phyloP scores from a whole-genome alignment of 2,329 filamentous ascomycete species.

The Ceratocystiopsis minuta region DNA sequence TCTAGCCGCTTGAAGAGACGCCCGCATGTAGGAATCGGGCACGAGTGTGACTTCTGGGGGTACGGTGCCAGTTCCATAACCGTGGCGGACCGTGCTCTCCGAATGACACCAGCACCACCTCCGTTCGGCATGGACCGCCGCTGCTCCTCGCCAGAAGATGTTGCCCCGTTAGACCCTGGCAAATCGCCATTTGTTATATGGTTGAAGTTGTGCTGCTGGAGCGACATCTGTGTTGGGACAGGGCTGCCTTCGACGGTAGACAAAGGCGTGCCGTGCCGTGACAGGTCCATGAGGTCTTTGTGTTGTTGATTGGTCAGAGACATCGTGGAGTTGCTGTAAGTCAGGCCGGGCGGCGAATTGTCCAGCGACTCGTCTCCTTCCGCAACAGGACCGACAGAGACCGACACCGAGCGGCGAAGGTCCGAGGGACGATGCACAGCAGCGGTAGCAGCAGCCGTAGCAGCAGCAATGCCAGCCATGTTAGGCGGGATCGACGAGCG shows the following conservation, averaged over 20 bases:
- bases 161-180: slow-evolving; percentile 2
- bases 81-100: slow-evolving; percentile 82
- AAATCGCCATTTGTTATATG: slow-evolving; percentile 43
- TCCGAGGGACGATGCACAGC: slow-evolving; percentile 63
- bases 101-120: slow-evolving; percentile 52
- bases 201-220: slow-evolving; percentile 47
- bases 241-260: slow-evolving; percentile 72
- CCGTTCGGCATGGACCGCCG: slow-evolving; percentile 48
- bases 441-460: slow-evolving; percentile 27
- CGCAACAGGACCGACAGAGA: slow-evolving; percentile 62
- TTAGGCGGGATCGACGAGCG: slow-evolving; percentile 82
- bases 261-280: slow-evolving; percentile 77
- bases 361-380: slow-evolving; percentile 65
- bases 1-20: slow-evolving; percentile 97
- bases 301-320: slow-evolving; percentile 48
- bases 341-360: slow-evolving; percentile 61
- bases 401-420: slow-evolving; percentile 76
- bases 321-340: slow-evolving; percentile 52
- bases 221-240: slow-evolving; percentile 48
- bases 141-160: slow-evolving; percentile 35
- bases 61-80: slow-evolving; percentile 95
- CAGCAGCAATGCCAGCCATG: slow-evolving; percentile 48
- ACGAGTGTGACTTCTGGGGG: slow-evolving; percentile 94
- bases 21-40: slow-evolving; percentile 95
- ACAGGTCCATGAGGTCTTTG: slow-evolving; percentile 66